Conservation (phyloP, 306 rosid species). For the Ammopiptanthus mongolicus region DNA sequence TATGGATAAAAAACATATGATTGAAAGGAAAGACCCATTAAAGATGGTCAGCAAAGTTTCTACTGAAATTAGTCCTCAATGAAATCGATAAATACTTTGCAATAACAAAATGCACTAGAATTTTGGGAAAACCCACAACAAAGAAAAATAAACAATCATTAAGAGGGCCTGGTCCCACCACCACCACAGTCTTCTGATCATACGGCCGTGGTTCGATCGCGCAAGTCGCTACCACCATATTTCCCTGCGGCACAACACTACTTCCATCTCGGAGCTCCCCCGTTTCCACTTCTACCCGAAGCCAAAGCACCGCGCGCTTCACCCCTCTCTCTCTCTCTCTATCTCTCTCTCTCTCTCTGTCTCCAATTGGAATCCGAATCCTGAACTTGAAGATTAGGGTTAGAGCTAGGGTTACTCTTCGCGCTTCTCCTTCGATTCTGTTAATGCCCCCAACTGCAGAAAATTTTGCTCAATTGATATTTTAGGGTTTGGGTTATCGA, state of each 20-base stretch:
- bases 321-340: neutral
- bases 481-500: conserved; percentile 48
- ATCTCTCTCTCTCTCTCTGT: neutral
- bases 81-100: no score
- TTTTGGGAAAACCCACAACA: no score
- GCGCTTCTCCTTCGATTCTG: neutral
- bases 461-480: conserved; percentile 16
- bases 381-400: conserved; percentile 16
- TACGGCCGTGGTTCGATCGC: conserved; percentile 22
- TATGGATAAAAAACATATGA: no score
- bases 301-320: conserved; percentile 4
- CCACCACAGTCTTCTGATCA: neutral
- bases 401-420: conserved; percentile 9
- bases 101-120: no score
- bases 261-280: conserved; percentile 15
- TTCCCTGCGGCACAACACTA: neutral
- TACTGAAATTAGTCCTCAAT: no score
- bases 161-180: no score
- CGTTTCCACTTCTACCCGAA: conserved; percentile 10
- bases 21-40: no score
- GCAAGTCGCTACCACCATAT: conserved; percentile 10
- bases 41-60: no score
- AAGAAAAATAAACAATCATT: no score
- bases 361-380: neutral
- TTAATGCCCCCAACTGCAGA: conserved; percentile 18